Base-by-base conservation (phyloP, 1,284 basidiomycete genomes). In the Paramarasmius palmivorus region DNA sequence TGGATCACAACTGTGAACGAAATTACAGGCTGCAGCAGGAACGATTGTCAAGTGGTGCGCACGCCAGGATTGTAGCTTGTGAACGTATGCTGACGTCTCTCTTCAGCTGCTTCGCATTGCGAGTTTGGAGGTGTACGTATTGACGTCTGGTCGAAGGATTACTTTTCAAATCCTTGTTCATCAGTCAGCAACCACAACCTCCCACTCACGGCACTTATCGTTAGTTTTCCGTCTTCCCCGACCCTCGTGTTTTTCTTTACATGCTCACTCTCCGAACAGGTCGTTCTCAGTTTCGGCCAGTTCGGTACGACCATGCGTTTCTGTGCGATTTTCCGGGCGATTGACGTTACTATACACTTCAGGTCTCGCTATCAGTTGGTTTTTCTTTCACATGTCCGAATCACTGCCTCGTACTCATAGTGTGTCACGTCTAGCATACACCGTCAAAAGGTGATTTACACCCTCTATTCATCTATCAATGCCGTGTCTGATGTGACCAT, bases 81-180 rank as follows among this genome's bases (percentile, higher is more conserved):
- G 14, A n/a, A 19, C 8, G 3, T 39, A 48, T 8, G 39, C 35
- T 39, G 22, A 12, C 23, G 9, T 29, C 10, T 23, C 5, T 12
- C 26, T 12, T 12, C 20, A 58, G 57, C 34, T 53, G 38, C 26
- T 58, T 59, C 44, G 49, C 55, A 3, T 41, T 59, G 23, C 54
- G 57, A 17, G 55, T 59, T 29, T 59, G 57, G 57, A 56, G 52
- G 51, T 53, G 57, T 54, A 44, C 4, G 55, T 50, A n/a, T 19
- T 40, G 9, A 12, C 22, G 20, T 25, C 17, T 29, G 9, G 26
- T 29, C 29, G 29, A 39, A 22, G 19, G 5, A 17, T 29, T 25
- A 25, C 32, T 49, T 10, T 26, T 38, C 22, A 34, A 42, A 14
- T 7, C 3, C 20, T 38, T 10, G n/a, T n/a, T n/a, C n/a, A 39